Evolutionary conservation across 257 asterid genomes (phyloP).

Genomic region (Gentiana dahurica): DNA sequence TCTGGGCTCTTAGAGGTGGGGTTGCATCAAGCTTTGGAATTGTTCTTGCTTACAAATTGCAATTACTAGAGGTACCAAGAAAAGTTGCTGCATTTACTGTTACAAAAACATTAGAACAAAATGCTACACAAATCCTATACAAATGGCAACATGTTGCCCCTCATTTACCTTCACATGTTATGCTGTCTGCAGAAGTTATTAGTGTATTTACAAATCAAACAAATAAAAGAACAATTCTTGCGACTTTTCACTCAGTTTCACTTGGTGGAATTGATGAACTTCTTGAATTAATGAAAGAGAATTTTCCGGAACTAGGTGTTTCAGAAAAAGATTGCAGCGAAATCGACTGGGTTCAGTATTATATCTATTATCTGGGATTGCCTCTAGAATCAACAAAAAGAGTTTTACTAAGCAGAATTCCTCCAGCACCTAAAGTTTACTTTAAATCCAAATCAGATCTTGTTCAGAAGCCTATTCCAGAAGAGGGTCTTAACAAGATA

Average conservation of each 20-base stretch:
- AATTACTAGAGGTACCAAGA: neutral
- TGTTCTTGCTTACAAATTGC: neutral
- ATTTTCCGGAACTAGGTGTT: slow-evolving; percentile 1
- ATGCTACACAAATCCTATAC: neutral
- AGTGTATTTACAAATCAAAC: neutral
- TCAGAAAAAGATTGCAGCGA: neutral
- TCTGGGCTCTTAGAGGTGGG: slow-evolving; percentile 6
- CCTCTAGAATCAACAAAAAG: neutral
- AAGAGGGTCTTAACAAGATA: neutral
- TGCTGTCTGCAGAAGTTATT: neutral
- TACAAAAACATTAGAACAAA: neutral
- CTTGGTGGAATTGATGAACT: neutral
- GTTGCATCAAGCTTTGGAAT: slow-evolving; percentile 1
- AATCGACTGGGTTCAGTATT: neutral
- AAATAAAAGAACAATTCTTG: neutral
- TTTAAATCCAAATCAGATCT: slow-evolving; percentile 3
- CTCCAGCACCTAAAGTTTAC: slow-evolving; percentile 5
- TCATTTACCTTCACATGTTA: neutral
- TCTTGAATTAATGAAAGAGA: neutral
- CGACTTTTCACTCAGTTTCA: slow-evolving; percentile 1
- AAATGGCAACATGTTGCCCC: slow-evolving; percentile 3
- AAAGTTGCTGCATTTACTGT: neutral
- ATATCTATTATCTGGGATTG: neutral
- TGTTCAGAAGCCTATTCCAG: neutral
- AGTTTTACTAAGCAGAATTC: neutral